Conservation (phyloP, 2,329 filamentous ascomycete genomes). For the Neoscytalidium dimidiatum region DNA sequence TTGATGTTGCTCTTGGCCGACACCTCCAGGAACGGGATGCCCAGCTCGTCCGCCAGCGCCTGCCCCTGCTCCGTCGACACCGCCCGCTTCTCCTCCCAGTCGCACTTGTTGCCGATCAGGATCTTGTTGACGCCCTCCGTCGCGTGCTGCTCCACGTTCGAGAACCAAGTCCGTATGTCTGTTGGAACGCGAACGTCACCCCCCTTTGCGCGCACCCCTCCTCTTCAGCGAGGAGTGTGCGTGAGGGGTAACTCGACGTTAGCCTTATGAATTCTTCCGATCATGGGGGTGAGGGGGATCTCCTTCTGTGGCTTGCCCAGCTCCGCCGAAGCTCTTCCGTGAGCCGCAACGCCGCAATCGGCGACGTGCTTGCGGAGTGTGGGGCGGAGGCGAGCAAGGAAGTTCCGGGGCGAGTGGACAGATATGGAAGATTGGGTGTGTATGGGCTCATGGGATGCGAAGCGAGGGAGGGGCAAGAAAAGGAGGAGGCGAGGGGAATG, state of each 20-base stretch:
- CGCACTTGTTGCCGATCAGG: constrained; percentile 98
- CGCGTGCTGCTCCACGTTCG: constrained; percentile 96
- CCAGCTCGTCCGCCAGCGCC: constrained; percentile 89
- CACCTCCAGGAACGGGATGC: constrained; percentile 97
- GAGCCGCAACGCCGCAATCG: constrained; percentile 15
- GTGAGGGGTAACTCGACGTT: neutral
- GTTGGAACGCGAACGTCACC: constrained; percentile 19
- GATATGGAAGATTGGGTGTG: neutral
- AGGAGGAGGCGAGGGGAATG: neutral
- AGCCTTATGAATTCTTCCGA: neutral
- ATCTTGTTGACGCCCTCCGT: constrained; percentile 99
- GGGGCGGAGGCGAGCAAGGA: constrained; percentile 2
- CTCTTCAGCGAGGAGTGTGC: neutral
- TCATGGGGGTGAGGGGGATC: neutral
- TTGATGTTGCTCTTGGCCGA: constrained; percentile 99
- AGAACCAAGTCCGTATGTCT: constrained; percentile 99
- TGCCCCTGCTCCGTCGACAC: constrained; percentile 93
- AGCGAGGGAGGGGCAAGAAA: neutral
- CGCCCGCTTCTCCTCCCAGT: constrained; percentile 98
- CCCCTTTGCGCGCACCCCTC: neutral
- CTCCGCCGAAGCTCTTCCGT: constrained; percentile 14
- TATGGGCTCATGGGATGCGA: neutral
- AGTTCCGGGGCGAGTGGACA: neutral
- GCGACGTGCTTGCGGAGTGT: constrained; percentile 20
- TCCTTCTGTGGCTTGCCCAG: neutral